Evolutionary conservation across 495 filamentous ascomycete species (phyloP), one percentile per base, ranked within the genome.

Genomic region (Hamigera avellanea): DNA sequence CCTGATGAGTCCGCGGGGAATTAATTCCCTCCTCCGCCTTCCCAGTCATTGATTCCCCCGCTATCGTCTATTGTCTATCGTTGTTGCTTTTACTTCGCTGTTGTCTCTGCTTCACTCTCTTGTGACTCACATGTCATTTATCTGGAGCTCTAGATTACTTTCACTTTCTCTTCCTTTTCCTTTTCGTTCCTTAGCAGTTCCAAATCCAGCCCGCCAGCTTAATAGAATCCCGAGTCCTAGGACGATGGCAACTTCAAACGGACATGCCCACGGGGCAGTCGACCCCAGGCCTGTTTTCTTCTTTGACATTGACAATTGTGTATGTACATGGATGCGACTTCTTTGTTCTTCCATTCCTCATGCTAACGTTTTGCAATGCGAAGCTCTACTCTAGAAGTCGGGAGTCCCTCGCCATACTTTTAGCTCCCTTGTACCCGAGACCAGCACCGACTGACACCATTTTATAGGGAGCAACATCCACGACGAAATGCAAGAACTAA

Each of bases 241-340:
- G 40, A 49, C 49, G 34, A 55, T 57, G 42, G 36, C 56, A 13
- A 43, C 42, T 26, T 32, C 46, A 15, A 48, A 21, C 19, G 19
- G 19, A 6, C 15, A 19, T 2, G 14, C 18, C 7, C 23, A 21
- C 33, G 12, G 19, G 8, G 45, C 37, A 19, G n/a, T 39, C 41
- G 62, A 68, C 43, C 41, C 56, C 36, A 55, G 76, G 30, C 73
- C 77, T 0, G 67, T 86, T 3, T 82, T 88, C 61, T 89, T 87
- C 57, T 86, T 87, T 44, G 93, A 99, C 50, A 95, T 99, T 54
- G 93, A 99, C 70, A 99, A 99, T 49, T 96, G 93, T 62, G 78
- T 82, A 67, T 43, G 74, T 71, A 13, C 14, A 15, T 30, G 39
- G 17, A 33, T 36, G 10, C 23, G 6, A 42, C 15, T 19, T 13